Percentiles rank a stretch among this genome's conserved stretches.
These are phyloP conservation scores for Eucalyptus grandis DNA, from an alignment of 345 rosid genomes.

Conservation along the genomic window DNA sequence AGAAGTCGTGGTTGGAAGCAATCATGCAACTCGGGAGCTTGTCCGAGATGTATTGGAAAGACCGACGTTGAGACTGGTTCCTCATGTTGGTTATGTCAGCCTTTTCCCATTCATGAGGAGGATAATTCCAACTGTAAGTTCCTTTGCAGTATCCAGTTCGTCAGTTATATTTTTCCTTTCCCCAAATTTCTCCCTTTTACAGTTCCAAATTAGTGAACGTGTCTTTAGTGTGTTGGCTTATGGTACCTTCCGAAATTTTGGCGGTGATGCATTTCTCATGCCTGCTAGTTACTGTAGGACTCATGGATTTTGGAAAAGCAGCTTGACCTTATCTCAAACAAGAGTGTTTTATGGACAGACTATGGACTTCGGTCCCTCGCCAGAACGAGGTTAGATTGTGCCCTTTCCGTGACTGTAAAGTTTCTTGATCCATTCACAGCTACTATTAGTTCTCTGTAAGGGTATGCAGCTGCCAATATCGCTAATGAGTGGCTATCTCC, in stretches of 20 bases:
- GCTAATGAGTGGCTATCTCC: not conserved
- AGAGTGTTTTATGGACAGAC: conserved; percentile 62
- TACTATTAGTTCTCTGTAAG: not conserved
- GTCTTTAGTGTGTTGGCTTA: not conserved
- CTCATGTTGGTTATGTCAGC: conserved; percentile 90
- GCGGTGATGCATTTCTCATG: not conserved
- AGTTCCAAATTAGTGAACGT: not conserved
- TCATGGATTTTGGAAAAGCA: conserved; percentile 81
- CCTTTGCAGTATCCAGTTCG: not conserved
- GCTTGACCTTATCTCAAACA: conserved; percentile 71
- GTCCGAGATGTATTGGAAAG: conserved; percentile 61
- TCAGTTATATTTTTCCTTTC: not conserved
- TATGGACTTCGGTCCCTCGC: conserved; percentile 93
- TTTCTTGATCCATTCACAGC: not conserved
- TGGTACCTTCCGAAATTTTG: not conserved
- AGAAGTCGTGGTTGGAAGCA: conserved; percentile 32
- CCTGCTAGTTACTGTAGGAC: conserved; percentile 23
- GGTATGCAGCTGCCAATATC: not conserved
- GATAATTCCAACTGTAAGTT: conserved; percentile 84
- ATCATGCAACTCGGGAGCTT: conserved; percentile 40
- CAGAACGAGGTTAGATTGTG: conserved; percentile 53
- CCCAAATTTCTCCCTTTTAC: not conserved
- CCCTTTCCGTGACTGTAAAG: not conserved
- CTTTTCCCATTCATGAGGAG: conserved; percentile 85
- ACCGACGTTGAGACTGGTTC: conserved; percentile 68